A percentile compares a stretch with the other conserved stretches of the same genome.
Conservation (phyloP, 1,284 basidiomycete genomes). For the Austroboletus niveus region DNA sequence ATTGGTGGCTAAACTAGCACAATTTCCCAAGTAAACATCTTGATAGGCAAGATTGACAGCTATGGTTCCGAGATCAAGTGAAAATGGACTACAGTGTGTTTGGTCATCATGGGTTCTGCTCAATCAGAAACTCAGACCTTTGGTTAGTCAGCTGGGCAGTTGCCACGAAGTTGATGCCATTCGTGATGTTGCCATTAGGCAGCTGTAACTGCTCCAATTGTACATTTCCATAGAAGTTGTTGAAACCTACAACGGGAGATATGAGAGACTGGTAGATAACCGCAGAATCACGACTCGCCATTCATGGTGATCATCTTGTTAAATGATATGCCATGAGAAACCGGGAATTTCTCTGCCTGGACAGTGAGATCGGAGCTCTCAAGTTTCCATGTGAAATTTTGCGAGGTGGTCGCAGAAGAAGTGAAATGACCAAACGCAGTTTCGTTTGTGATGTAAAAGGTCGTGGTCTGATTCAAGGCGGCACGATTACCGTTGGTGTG, state of each 20-base stretch:
- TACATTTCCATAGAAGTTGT: slow-evolving; percentile 65
- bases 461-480: slow-evolving; percentile 53
- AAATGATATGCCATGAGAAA: slow-evolving; percentile 60
- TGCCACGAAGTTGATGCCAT: slow-evolving; percentile 68
- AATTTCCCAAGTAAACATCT: slow-evolving; percentile 59
- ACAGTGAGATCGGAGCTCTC: slow-evolving; percentile 57
- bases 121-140: slow-evolving; percentile 39
- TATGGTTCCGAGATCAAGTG: slow-evolving; percentile 67
- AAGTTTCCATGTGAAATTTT: slow-evolving; percentile 72
- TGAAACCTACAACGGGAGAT: slow-evolving; percentile 45
- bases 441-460: slow-evolving; percentile 54
- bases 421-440: slow-evolving; percentile 58
- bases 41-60: slow-evolving; percentile 63
- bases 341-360: slow-evolving; percentile 68
- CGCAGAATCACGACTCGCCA: slow-evolving; percentile 35
- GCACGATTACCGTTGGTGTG: slow-evolving; percentile 52
- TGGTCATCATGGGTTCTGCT: background rate
- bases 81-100: slow-evolving; percentile 52
- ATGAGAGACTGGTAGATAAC: background rate
- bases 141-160: slow-evolving; percentile 60
- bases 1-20: slow-evolving; percentile 47
- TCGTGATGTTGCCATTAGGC: slow-evolving; percentile 65
- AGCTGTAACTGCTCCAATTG: slow-evolving; percentile 63
- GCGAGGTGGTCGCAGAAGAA: slow-evolving; percentile 58
- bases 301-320: slow-evolving; percentile 56